A percentile compares a stretch with the other conserved stretches of the same genome.
Conservation (phyloP, 2,329 filamentous ascomycete species). For the Phyllosticta citribraziliensis region DNA sequence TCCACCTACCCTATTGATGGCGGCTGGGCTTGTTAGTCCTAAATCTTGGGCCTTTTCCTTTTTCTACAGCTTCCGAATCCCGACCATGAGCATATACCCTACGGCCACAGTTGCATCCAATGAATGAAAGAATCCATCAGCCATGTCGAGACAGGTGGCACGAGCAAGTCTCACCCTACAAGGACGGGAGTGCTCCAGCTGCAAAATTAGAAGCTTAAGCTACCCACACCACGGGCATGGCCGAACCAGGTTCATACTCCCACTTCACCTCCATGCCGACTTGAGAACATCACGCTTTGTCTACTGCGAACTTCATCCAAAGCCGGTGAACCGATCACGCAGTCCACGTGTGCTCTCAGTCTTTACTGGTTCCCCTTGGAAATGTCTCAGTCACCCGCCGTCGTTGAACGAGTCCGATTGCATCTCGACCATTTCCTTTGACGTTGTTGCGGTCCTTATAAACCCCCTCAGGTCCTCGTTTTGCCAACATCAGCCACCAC, state of each 20-base stretch:
- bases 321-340: background rate
- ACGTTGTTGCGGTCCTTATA: background rate
- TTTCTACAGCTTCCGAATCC: too few species aligned
- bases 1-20: slow-evolving; percentile 33
- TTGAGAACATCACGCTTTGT: background rate
- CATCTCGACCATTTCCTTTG: background rate
- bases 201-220: background rate
- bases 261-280: too few species aligned
- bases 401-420: background rate
- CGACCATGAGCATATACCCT: too few species aligned
- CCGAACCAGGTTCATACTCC: background rate
- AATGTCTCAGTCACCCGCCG: background rate
- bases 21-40: slow-evolving; percentile 14
- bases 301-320: background rate
- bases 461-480: background rate
- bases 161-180: background rate
- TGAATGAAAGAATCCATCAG: background rate
- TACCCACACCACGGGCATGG: background rate
- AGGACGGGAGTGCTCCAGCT: background rate
- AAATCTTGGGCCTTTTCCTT: background rate
- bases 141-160: background rate
- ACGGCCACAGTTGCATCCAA: background rate
- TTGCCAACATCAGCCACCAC: background rate
- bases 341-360: background rate
- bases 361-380: background rate